Conservation (phyloP, 805 yeast genomes). For the Spathaspora girioi region DNA sequence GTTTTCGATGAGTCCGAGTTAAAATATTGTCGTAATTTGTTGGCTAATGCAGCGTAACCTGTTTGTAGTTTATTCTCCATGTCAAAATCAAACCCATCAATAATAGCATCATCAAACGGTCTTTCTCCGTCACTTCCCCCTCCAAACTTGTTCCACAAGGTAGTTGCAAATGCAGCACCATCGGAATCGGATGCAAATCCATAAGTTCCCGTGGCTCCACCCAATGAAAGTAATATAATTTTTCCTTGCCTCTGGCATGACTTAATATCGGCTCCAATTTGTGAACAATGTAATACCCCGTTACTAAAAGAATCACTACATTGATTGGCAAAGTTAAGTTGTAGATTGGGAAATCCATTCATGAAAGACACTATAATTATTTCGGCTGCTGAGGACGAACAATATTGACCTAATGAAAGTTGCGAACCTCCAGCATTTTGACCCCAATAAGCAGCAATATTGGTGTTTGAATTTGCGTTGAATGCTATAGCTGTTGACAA, state of each 20-base stretch:
- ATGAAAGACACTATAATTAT: constrained; percentile 68
- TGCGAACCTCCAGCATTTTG: constrained; percentile 45
- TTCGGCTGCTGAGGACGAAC: constrained; percentile 64
- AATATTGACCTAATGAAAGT: constrained; percentile 42
- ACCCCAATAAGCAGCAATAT: constrained; percentile 88
- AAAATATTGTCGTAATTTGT: constrained; percentile 19
- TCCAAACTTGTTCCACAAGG: constrained; percentile 34
- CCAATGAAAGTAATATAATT: constrained; percentile 68
- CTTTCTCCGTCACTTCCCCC: constrained; percentile 17
- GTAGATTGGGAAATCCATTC: constrained; percentile 45
- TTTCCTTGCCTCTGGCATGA: constrained; percentile 74
- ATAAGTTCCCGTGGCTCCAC: constrained; percentile 38
- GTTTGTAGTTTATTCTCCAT: constrained; percentile 21
- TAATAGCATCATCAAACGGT: constrained; percentile 25
- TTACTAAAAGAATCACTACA: constrained; percentile 24
- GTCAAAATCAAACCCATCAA: constrained; percentile 35
- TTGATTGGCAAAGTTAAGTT: constrained; percentile 17
- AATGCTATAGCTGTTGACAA: not conserved
- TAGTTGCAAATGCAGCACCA: constrained; percentile 51
- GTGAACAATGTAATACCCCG: constrained; percentile 36
- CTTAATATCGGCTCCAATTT: constrained; percentile 54
- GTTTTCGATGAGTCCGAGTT: constrained; percentile 38
- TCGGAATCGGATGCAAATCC: constrained; percentile 49
- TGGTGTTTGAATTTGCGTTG: constrained; percentile 20
- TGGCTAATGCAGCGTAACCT: constrained; percentile 26